Evolutionary conservation across 2,329 filamentous ascomycete genomes (phyloP), one percentile per base, ranked within the genome.

Genomic region (Geosmithia morbida): DNA sequence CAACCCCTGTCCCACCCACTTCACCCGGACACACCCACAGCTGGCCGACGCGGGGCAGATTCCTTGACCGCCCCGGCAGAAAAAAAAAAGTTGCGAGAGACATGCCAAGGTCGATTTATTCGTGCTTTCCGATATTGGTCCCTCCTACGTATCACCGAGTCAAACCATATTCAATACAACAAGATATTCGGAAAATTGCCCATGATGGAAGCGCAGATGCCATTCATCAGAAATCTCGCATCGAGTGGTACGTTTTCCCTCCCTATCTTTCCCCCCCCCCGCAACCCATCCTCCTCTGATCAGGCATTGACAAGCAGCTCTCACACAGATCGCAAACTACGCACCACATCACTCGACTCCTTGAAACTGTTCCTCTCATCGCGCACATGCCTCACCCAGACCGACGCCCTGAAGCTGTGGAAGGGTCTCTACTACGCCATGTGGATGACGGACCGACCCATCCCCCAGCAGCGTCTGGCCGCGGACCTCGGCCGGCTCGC

Each of bases 401-500:
- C 84, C 54, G 88, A 95, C 53, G 71, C 87, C 45, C 71, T 90
- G 51, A 95, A 95, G 69, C 76, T 97, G 53, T 95, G 88, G 87
- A 94, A 94, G 61, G 90, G 88, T 5, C 77, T 97, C 18, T 96
- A 92, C 71, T 96, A 88, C 72, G 83, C 83, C 59, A 78, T 92
- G 58, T 96, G 87, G 83, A 92, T 95, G 81, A 87, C 83, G 63
- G 89, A 96, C 71, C 85, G 88, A 44, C 83, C 88, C 11, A 68
- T 81, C n/a, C 82, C 85, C 2, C 90, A 96, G 69, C 88, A 95
- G 70, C 77, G 77, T 42, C 83, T 97, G 43, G 85, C 85, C 55
- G 68, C 73, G 54, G 82, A 89, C 51, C 82, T 97, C 48, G 85
- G 88, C 42, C 75, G 67, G 1, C 77, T 96, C 11, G 53, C 61